Conservation (phyloP, 1,139 yeast species). For the Magnusiomyces magnusii region DNA sequence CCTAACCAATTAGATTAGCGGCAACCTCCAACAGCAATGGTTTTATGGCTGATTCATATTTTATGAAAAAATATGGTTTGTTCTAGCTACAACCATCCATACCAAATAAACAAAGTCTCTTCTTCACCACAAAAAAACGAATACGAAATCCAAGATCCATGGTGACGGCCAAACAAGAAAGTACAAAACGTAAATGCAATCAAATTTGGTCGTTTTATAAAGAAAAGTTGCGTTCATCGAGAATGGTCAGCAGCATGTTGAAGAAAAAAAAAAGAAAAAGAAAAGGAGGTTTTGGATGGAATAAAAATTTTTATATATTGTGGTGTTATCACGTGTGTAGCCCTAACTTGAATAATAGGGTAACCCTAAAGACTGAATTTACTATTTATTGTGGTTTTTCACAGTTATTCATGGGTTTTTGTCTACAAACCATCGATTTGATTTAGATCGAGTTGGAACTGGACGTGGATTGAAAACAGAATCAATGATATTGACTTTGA, state of each 20-base stretch:
- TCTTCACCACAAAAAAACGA: not conserved
- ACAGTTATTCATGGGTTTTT: no score
- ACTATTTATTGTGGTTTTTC: no score
- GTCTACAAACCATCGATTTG: no score
- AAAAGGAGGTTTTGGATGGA: not conserved
- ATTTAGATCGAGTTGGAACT: no score
- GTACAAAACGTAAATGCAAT: constrained; percentile 5
- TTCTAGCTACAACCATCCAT: constrained; percentile 2
- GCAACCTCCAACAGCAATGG: constrained; percentile 96
- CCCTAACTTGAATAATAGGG: not conserved
- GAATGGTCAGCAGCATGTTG: not conserved
- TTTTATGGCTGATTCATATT: constrained; percentile 69
- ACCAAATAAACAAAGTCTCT: constrained; percentile 1
- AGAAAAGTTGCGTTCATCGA: not conserved
- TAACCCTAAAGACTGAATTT: no score
- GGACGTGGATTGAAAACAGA: no score
- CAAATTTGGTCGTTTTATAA: not conserved
- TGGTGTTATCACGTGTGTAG: not conserved
- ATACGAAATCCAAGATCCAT: no score
- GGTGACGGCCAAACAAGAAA: not conserved
- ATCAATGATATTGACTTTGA: no score
- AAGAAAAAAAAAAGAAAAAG: not conserved
- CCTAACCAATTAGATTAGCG: constrained; percentile 35
- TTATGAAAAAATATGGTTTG: no score
- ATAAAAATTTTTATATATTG: not conserved